Evolutionary conservation across 306 rosid species (phyloP).

Genomic region (Dalbergia oliveri): DNA sequence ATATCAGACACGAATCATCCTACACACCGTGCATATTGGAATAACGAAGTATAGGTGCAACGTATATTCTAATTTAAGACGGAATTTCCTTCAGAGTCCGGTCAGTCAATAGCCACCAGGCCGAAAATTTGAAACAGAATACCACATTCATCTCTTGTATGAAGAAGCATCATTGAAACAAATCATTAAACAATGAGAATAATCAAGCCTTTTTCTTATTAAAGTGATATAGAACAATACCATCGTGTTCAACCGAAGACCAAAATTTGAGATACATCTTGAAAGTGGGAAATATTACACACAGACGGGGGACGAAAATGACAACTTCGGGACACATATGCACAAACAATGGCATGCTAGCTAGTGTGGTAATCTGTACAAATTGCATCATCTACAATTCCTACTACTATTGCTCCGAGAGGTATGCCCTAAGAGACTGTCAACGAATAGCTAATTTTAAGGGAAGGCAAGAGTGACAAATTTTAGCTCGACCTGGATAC

Average conservation of each 20-base stretch:
- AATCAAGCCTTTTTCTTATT: background rate
- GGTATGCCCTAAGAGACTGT: slow-evolving; percentile 14
- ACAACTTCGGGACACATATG: background rate
- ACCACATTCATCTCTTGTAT: too few species aligned
- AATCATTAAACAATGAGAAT: background rate
- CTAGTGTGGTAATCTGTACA: slow-evolving; percentile 46
- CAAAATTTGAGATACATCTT: slow-evolving; percentile 7
- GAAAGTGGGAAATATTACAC: background rate
- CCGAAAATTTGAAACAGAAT: background rate
- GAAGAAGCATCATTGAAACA: background rate
- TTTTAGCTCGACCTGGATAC: slow-evolving; percentile 37
- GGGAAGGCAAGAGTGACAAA: slow-evolving; percentile 18
- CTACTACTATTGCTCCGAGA: slow-evolving; percentile 20
- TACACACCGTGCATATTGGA: too few species aligned
- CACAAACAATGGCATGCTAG: slow-evolving; percentile 40
- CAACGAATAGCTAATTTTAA: slow-evolving; percentile 16
- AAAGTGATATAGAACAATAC: background rate
- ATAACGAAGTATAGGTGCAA: too few species aligned
- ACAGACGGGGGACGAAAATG: background rate
- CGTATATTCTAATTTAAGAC: background rate
- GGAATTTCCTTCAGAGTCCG: background rate
- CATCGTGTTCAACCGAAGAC: background rate
- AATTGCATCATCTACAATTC: slow-evolving; percentile 9
- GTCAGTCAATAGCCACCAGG: background rate
- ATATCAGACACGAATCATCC: too few species aligned